phyloP scores from a whole-genome alignment of 352 stramenopile species.

The Aphanomyces euteiches region DNA sequence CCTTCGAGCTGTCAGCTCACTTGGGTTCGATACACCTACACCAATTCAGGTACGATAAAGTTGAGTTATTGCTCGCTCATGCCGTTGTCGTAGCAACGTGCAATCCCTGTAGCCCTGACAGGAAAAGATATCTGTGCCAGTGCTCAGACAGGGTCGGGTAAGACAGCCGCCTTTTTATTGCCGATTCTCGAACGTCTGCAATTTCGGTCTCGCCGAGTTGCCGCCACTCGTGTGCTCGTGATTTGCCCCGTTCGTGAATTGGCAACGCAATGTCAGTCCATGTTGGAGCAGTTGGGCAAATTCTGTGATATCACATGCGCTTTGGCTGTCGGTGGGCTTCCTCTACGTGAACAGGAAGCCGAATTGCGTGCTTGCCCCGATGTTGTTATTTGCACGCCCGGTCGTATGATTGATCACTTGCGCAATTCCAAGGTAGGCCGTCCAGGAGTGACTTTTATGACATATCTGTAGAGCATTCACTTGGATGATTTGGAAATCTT shows the following conservation, averaged over 20 bases:
- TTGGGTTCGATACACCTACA: constrained; percentile 97
- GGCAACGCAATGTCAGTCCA: constrained; percentile 93
- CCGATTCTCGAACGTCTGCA: constrained; percentile 96
- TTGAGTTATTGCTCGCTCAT: not conserved
- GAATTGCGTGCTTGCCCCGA: constrained; percentile 94
- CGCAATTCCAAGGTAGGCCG: constrained; percentile 81
- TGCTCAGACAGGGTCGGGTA: constrained; percentile 96
- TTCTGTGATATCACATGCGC: constrained; percentile 93
- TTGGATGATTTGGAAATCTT: constrained; percentile 98
- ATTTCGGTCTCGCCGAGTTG: constrained; percentile 83
- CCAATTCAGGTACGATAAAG: constrained; percentile 68
- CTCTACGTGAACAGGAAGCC: constrained; percentile 89
- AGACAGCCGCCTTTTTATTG: constrained; percentile 98
- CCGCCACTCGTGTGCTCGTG: constrained; percentile 93
- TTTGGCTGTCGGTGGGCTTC: constrained; percentile 92
- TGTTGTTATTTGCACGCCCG: constrained; percentile 97
- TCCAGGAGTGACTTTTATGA: not conserved
- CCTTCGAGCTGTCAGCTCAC: constrained; percentile 92
- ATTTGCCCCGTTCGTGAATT: constrained; percentile 97
- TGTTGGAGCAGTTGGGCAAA: constrained; percentile 93
- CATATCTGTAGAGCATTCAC: constrained; percentile 83
- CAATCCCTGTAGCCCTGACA: constrained; percentile 92
- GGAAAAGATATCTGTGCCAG: constrained; percentile 98
- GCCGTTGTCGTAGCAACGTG: constrained; percentile 58
- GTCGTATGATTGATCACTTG: constrained; percentile 97